Base-by-base conservation (phyloP, 2,329 filamentous ascomycete species). In the Penicillium sclerotiorum region DNA sequence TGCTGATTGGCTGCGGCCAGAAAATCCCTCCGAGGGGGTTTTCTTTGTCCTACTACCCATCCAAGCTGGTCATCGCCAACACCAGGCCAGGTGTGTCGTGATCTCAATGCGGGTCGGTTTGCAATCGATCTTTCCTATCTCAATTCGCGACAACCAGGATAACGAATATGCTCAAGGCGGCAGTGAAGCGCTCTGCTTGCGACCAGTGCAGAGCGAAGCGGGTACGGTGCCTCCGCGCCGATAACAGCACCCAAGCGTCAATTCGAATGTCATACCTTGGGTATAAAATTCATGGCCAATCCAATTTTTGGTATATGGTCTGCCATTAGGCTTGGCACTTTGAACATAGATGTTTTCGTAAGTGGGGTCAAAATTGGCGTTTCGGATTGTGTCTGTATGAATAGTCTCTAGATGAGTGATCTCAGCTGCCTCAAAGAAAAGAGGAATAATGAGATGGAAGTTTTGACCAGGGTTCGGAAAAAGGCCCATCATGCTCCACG, bases 391-490 rank as follows among this genome's bases (percentile, higher is more conserved):
- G 0, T 85, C 84, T 6, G 77, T 83, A 51, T 80, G 80, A 6
- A 81, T 79, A 0, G 83, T 87, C 17, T 80, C 67, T 0, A 79
- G 79, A 48, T 80, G 79, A 6, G 71, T 82, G 45, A 87, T 74
- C 36, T 77, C 79, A 1, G 87, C 74, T 18, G 74, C 71, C 50
- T 79, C 72, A 56, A 88, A 88, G 60, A 81, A 89, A 0, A 85
- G 85, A 1, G 85, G 81, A 1, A 72, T 86, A 55, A 88, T 85
- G 12, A 88, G 77, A 57, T 88, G 88, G 1, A 87, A 83, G 53
- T 86, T 73, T 60, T 88, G 85, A 0, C 85, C 85, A 0, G 84
- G 77, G 46, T 87, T 84, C 0, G 86, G 86, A 64, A 86, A 89
- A 7, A 88, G 69, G 0, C 86, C 86, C 75, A 88, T 81, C 85